Conservation (phyloP, 2,329 filamentous ascomycete genomes). For the Anisogramma anomala region DNA sequence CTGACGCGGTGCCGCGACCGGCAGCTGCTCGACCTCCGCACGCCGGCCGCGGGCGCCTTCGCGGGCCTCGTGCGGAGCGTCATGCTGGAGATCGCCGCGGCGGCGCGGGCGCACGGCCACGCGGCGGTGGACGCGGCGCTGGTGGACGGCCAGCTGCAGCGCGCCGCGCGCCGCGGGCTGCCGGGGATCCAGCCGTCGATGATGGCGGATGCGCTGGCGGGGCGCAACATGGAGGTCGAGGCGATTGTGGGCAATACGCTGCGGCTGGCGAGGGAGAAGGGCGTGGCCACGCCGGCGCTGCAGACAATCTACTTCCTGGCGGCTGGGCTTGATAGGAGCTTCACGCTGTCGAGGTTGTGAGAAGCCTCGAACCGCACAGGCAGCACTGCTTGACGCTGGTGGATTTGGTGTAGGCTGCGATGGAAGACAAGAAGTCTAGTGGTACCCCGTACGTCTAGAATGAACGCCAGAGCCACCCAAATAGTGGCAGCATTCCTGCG, state of each 20-base stretch:
- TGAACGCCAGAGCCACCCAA: too few relatives aligned
- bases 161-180: slow-evolving; percentile 52
- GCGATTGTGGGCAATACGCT: slow-evolving; percentile 63
- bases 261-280: slow-evolving; percentile 48
- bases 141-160: slow-evolving; percentile 50
- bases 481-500: too few relatives aligned
- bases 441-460: too few relatives aligned
- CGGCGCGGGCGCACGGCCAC: slow-evolving; percentile 51
- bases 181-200: slow-evolving; percentile 54
- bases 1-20: slow-evolving; percentile 48
- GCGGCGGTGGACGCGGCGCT: slow-evolving; percentile 47
- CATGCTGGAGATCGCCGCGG: slow-evolving; percentile 58
- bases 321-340: slow-evolving; percentile 3
- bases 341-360: slow-evolving; percentile 3
- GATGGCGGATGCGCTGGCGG: slow-evolving; percentile 58
- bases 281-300: slow-evolving; percentile 53
- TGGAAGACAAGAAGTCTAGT: too few relatives aligned
- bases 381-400: too few relatives aligned
- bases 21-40: slow-evolving; percentile 33
- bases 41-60: neutral
- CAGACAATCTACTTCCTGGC: slow-evolving; percentile 31
- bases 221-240: slow-evolving; percentile 56
- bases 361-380: neutral
- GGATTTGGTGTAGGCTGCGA: too few relatives aligned
- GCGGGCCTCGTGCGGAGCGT: slow-evolving; percentile 32